Evolutionary conservation across 1,284 basidiomycete species (phyloP), one percentile per base, ranked within the genome.

Genomic region (Ceratobasidium sp.): DNA sequence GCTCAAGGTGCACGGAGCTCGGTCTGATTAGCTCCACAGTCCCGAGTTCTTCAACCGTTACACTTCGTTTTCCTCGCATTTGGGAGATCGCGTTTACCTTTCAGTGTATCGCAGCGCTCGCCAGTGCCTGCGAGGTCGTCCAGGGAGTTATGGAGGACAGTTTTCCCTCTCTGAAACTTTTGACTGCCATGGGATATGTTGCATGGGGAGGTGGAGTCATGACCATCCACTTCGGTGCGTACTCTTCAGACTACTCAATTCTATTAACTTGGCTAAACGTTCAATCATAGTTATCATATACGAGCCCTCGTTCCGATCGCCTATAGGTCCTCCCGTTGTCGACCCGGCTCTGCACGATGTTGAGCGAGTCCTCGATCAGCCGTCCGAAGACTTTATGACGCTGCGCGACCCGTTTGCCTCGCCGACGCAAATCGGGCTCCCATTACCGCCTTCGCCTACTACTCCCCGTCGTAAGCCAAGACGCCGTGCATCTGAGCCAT

Each of bases 351-450:
- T 41, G 17, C 45, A 51, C 19, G 36, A 48, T 44, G 44, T 71
- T 27, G 54, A 50, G 33, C 67, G 67, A 9, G 54, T 71, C n/a
- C 24, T 29, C 15, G 56, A 57, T 24, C 67, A 71, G 33, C 67
- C 67, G 31, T 71, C 67, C 24, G 67, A 71, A 27, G 67, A 71
- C 41, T 71, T 57, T 19, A 71, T 71, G 67, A 71, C 67, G 11
- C 53, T 71, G 29, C 54, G 54, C 24, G 67, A 71, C 54, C 67
- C 67, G 1, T 71, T 71, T 24, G 67, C 67, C 24, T 71, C 67
- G 11, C 67, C 67, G 8, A 71, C 67, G 15, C 67, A 71, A 24
- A 44, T 50, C 36, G 67, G 67, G 1, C 45, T 59, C 22, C 67
- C 67, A 15, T 29, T 71, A 15, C 56, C 67, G 0, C 53, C 67